Percentiles rank a stretch among this genome's conserved stretches.
phyloP scores from a whole-genome alignment of 2,329 filamentous ascomycete genomes.

The Penicillium sp. region DNA sequence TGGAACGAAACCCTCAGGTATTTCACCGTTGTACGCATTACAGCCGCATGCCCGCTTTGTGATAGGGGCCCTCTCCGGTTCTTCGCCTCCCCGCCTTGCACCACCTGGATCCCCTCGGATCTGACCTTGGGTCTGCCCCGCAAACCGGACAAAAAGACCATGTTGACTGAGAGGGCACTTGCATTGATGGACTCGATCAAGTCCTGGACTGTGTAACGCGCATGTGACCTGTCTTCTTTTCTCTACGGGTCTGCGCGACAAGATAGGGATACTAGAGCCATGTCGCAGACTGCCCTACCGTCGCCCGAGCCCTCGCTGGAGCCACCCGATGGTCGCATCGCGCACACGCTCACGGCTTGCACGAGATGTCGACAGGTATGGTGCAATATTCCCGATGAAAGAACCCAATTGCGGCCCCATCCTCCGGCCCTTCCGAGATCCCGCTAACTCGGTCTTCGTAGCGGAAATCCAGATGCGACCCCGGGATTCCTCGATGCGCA shows the following conservation, averaged over 20 bases:
- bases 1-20: not conserved
- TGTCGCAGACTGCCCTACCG: slow-evolving; percentile 21
- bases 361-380: slow-evolving; percentile 49
- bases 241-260: slow-evolving; percentile 7
- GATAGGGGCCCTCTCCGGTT: slow-evolving; percentile 3
- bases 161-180: not conserved
- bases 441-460: slow-evolving; percentile 37
- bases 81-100: not conserved
- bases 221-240: slow-evolving; percentile 18
- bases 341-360: slow-evolving; percentile 49
- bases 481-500: slow-evolving; percentile 81
- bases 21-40: not conserved
- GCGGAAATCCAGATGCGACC: slow-evolving; percentile 96
- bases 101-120: not conserved
- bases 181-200: not conserved
- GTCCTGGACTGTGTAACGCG: not conserved
- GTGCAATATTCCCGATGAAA: slow-evolving; percentile 10
- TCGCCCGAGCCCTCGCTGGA: slow-evolving; percentile 27
- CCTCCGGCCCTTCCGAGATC: not conserved
- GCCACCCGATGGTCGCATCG: slow-evolving; percentile 37
- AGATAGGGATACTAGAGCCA: slow-evolving; percentile 4
- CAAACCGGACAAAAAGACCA: not conserved
- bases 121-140: not conserved
- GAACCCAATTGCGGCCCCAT: not conserved
- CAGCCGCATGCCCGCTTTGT: not conserved